Evolutionary conservation across 768 basidiomycete genomes (phyloP), one percentile per base, ranked within the genome.

Genomic region (Lyophyllum semitale): DNA sequence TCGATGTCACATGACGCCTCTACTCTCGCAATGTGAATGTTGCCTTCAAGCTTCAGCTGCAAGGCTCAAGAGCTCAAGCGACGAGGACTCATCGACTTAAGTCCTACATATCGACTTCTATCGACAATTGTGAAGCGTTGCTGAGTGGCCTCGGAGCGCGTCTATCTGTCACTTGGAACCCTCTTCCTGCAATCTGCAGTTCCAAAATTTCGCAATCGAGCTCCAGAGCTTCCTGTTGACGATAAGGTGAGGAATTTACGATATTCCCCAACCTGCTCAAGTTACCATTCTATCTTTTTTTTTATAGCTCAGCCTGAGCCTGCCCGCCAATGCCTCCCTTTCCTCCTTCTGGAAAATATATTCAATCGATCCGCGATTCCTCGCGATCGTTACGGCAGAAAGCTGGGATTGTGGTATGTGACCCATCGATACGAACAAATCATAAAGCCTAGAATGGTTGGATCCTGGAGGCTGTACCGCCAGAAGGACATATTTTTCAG

Each of bases 311-410:
- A 48, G 35, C 25, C 27, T 38, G n/a, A 8, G 22, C 15, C 41
- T 30, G 12, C 17, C 17, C 48, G 23, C 20, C 11, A 1, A 57
- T 66, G 51, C 59, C 67, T 51, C 62, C 70, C 13, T 69, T 83
- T 50, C 82, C 85, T 55, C 68, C 78, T 42, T 72, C 80, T 48
- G 75, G 80, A 20, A 58, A 66, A 32, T 87, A 77, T 63, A 58
- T 88, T 17, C 60, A 75, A 33, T 75, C 81, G 13, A 79, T 91
- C 33, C 79, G 81, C 45, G 66, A 77, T 45, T 84, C 88, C 4
- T 79, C 83, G 18, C 70, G 69, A 49, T 68, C 74, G 22, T 66
- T 85, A 48, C 75, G 85, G 22, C 62, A 74, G 55, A 68, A 70
- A 4, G 73, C 80, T 54, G 69, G 77, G 32, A 80, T 91, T 29